A percentile compares a stretch with the other conserved stretches of the same genome.
phyloP scores from a whole-genome alignment of 2,329 filamentous ascomycete genomes.

The Neonectria ditissima region DNA sequence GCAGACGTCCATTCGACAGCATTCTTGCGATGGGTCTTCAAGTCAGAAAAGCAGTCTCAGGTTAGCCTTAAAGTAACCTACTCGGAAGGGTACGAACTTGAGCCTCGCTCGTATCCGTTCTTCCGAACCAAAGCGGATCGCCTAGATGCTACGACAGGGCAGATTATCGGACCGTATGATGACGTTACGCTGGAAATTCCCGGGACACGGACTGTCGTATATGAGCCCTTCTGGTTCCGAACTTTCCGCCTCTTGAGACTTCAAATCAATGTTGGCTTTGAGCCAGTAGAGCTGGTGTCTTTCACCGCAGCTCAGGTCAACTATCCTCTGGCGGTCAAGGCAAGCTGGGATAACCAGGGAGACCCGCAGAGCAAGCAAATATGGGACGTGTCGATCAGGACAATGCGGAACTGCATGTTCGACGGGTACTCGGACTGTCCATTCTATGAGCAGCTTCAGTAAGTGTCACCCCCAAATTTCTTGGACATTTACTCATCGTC shows the following conservation, averaged over 20 bases:
- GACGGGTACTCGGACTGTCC: conserved; percentile 51
- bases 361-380: conserved; percentile 29
- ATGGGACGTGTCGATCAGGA: conserved; percentile 41
- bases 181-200: conserved; percentile 17
- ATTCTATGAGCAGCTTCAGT: conserved; percentile 52
- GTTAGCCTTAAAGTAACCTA: conserved; percentile 24
- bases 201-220: background rate
- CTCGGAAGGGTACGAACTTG: conserved; percentile 32
- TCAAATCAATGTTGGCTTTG: conserved; percentile 21
- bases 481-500: conserved; percentile 1
- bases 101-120: conserved; percentile 30
- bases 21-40: conserved; percentile 26
- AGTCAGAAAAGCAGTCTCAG: conserved; percentile 9
- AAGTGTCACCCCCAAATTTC: conserved; percentile 34
- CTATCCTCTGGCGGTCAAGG: conserved; percentile 30
- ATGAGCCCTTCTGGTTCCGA: conserved; percentile 38
- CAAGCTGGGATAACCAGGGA: conserved; percentile 12
- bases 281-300: conserved; percentile 12
- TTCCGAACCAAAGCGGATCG: conserved; percentile 31
- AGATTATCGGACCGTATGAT: conserved; percentile 28
- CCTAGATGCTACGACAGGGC: conserved; percentile 16
- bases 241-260: conserved; percentile 32
- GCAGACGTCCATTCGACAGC: conserved; percentile 29
- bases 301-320: conserved; percentile 22
- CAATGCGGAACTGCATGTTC: conserved; percentile 44